Evolutionary conservation across 345 rosid species (phyloP), one percentile per base, ranked within the genome.

Genomic region (Hibiscus trionum): DNA sequence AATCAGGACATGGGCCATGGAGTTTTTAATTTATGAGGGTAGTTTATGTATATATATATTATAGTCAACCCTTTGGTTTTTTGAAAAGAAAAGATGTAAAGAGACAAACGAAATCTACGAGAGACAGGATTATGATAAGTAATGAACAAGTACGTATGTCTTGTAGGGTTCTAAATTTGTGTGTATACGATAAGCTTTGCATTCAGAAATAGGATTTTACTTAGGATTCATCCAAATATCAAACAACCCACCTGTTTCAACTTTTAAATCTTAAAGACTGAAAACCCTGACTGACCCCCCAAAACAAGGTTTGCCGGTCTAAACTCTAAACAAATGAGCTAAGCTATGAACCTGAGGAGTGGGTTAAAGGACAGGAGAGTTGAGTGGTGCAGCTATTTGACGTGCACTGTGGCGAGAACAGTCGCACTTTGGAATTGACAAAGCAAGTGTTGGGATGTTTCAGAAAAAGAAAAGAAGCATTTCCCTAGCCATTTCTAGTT

Each of bases 351-450:
- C 16, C 57, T 21, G 44, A 7, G 14, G 44, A 7, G 47, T 24
- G 55, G 24, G 19, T 56, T 7, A 12, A 17, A 8, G 31, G n/a
- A 4, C 2, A 12, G 27, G 47, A 56, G 31, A 33, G 47, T 35
- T 69, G 62, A 55, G 73, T 70, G 73, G 50, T 55, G 63, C 73
- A 70, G 73, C 1, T 70, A 33, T 70, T 55, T 70, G 33, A 70
- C 73, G 63, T 70, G 63, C 73, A 70, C 63, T 53, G 47, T 55
- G 73, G 50, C 12, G 52, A 70, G 35, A 70, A 70, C 73, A 70
- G 73, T 70, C 46, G 6, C 19, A 63, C 55, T 12, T 14, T 35
- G 49, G 73, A 70, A 55, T 70, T 70, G 62, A 70, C 73, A 53
- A 17, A 53, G 63, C 73, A 47, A 70, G 60, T 21, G 60, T 21